Evolutionary conservation across 1,284 basidiomycete genomes (phyloP), one percentile per base, ranked within the genome.

Genomic region (Papiliotrema fonsecae): DNA sequence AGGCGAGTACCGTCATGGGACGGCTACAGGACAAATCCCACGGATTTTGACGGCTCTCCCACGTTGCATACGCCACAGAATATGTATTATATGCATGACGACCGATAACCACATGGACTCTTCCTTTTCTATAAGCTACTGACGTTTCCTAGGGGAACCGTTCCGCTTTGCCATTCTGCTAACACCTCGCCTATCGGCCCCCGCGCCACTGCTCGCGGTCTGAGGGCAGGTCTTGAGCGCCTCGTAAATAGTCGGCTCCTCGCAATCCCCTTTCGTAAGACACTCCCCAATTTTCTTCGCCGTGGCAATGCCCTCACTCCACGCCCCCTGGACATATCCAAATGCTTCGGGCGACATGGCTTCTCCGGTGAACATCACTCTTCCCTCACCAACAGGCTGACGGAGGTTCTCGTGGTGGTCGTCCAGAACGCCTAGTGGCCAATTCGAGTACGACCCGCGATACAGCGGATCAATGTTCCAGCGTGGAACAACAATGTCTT

Each of bases 401-500:
- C 55, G 55, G 18, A 59, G 55, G 45, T 59, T 59, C 19, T 40
- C 50, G 45, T 59, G 57, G 49, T 59, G 57, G 49, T 59, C 39
- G 39, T 56, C 55, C 4, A 56, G 35, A 6, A 51, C 55, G n/a
- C 57, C 57, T 9, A 59, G 39, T 2, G 82, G 82, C 82, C 83
- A 85, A 55, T 84, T 85, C 14, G 81, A 82, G 60, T 82, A 86
- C 6, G 82, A 79, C 3, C 84, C 84, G 11, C 81, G 77, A 67
- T 77, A 83, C 16, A 85, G 69, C 6, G 79, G 78, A 54, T 84
- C 77, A 13, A 67, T 64, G 35, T 75, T 63, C 84, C 84, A 86
- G 6, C 78, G 70, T 4, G 78, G 77, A 57, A 82, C 79, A 55
- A 77, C 75, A 62, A 86, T 81, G 38, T 77, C 79, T 2, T 73